A percentile compares a stretch with the other conserved stretches of the same genome.
Conservation (phyloP, 768 basidiomycete species). For the Tylopilus sp. region DNA sequence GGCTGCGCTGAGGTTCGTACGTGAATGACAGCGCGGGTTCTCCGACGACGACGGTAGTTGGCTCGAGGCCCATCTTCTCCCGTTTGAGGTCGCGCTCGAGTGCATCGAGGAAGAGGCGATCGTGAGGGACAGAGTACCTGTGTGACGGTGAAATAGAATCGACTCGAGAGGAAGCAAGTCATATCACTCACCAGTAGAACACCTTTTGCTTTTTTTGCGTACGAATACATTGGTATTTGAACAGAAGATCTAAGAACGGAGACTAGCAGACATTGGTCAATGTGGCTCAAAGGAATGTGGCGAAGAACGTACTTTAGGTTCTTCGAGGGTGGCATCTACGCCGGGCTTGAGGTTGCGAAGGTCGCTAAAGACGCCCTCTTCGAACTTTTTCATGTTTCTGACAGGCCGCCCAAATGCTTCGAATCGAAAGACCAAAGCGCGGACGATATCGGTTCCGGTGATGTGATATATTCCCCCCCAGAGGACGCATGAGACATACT, state of each 20-base stretch:
- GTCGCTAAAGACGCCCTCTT: constrained; percentile 94
- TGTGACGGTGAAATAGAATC: neutral
- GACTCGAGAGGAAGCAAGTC: neutral
- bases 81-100: constrained; percentile 95
- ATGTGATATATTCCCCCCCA: constrained; percentile 93
- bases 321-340: constrained; percentile 87
- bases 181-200: constrained; percentile 80
- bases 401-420: constrained; percentile 92
- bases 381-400: constrained; percentile 92
- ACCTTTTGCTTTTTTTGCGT: constrained; percentile 99
- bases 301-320: constrained; percentile 73
- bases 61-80: constrained; percentile 85
- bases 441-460: constrained; percentile 95
- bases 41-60: constrained; percentile 71
- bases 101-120: constrained; percentile 94
- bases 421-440: constrained; percentile 91
- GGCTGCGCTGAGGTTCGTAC: constrained; percentile 79
- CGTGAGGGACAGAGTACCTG: constrained; percentile 97
- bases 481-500: constrained; percentile 86
- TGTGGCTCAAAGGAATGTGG: neutral
- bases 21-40: constrained; percentile 88
- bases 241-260: constrained; percentile 87
- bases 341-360: constrained; percentile 93
- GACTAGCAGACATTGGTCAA: constrained; percentile 47
- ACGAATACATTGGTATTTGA: constrained; percentile 95